Percentiles rank a stretch among this genome's conserved stretches.
Conservation (phyloP, 495 filamentous ascomycete genomes). For the Cladorrhinum samala region DNA sequence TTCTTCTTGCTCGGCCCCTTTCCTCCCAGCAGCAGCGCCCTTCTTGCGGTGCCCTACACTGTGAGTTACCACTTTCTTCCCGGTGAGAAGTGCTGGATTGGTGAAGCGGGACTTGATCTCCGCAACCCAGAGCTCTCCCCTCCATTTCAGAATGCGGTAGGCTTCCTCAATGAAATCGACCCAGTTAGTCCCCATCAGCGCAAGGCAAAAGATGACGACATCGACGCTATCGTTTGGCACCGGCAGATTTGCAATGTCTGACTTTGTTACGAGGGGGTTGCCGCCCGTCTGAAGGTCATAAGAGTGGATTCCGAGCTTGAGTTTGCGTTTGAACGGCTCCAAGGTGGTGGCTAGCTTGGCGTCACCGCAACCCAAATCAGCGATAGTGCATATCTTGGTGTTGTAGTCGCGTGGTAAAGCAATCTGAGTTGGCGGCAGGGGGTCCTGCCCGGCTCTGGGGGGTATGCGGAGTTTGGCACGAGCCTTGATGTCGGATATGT, state of each 20-base stretch:
- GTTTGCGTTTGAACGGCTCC: constrained; percentile 51
- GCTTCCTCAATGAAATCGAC: constrained; percentile 91
- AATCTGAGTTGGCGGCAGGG: constrained; percentile 12
- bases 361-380: constrained; percentile 60
- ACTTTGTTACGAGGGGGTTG: constrained; percentile 66
- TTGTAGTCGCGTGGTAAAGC: constrained; percentile 36
- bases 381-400: constrained; percentile 62
- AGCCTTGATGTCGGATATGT: constrained; percentile 59
- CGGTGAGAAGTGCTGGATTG: constrained; percentile 48
- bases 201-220: constrained; percentile 87
- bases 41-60: constrained; percentile 54
- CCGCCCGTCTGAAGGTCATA: constrained; percentile 53
- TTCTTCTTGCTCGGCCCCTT: constrained; percentile 34
- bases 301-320: constrained; percentile 35
- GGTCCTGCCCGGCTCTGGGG: constrained; percentile 13
- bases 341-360: constrained; percentile 60
- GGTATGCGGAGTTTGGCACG: constrained; percentile 38
- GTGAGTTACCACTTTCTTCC: constrained; percentile 48
- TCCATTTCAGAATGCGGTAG: constrained; percentile 81
- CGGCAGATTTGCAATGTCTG: constrained; percentile 81
- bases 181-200: constrained; percentile 99
- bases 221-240: constrained; percentile 66
- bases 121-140: constrained; percentile 91
- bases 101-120: constrained; percentile 93
- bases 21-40: constrained; percentile 13